A percentile compares a stretch with the other conserved stretches of the same genome.
Conservation (phyloP, 202 grass and related monocot genomes). For the Saccharum hybrid region DNA sequence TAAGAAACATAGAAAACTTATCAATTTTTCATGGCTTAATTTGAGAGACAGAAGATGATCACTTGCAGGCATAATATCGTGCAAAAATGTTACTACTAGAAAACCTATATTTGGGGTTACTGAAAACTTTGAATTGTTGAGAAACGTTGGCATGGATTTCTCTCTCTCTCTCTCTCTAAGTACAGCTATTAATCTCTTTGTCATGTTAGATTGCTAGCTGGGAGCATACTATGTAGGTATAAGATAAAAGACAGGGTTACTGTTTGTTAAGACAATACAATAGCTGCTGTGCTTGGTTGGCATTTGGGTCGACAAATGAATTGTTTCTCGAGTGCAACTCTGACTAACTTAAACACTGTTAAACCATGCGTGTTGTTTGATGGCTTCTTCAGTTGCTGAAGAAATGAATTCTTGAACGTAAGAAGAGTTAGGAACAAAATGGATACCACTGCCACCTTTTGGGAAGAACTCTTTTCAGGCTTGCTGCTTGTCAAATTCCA, state of each 20-base stretch:
- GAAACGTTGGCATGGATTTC: neutral
- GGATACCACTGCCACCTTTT: neutral
- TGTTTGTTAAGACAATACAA: neutral
- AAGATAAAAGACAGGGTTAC: neutral
- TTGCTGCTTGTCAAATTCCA: neutral
- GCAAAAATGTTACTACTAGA: neutral
- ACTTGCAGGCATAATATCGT: constrained; percentile 2
- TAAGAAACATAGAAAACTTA: neutral
- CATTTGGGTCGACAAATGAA: constrained; percentile 33
- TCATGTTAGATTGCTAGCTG: constrained; percentile 13
- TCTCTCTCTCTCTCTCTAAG: neutral
- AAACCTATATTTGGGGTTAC: neutral
- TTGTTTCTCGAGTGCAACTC: neutral
- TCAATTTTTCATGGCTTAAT: neutral
- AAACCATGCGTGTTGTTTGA: neutral
- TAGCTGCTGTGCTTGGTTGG: constrained; percentile 12
- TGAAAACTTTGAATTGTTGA: neutral
- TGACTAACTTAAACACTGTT: neutral
- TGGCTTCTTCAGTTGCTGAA: neutral
- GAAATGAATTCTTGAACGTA: neutral
- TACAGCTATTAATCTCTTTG: neutral
- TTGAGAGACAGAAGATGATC: neutral
- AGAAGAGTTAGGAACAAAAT: neutral
- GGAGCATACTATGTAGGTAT: constrained; percentile 13
- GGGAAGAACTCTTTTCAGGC: neutral